Conservation (phyloP, 805 yeast genomes). For the Yamadazyma phyllophila region DNA sequence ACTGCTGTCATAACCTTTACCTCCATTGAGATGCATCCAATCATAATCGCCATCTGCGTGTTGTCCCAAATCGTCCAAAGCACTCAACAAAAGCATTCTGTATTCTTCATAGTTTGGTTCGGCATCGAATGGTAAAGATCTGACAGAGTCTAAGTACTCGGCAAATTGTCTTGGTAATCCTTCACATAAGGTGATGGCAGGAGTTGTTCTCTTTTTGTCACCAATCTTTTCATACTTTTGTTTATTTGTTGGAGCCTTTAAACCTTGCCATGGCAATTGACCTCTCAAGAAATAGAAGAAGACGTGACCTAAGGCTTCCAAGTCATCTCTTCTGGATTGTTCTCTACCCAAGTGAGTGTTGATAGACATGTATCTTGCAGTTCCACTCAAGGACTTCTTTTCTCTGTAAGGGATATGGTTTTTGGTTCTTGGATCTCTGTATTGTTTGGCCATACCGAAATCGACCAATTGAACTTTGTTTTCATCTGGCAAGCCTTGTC, state of each 20-base stretch:
- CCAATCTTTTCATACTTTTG: constrained; percentile 98
- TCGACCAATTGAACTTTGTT: constrained; percentile 88
- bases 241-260: constrained; percentile 96
- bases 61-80: constrained; percentile 56
- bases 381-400: constrained; percentile 92
- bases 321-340: constrained; percentile 93
- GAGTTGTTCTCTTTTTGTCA: constrained; percentile 88
- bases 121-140: constrained; percentile 88
- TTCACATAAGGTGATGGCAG: constrained; percentile 78
- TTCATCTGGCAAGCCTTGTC: constrained; percentile 80
- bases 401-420: constrained; percentile 96
- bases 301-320: constrained; percentile 95
- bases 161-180: constrained; percentile 93
- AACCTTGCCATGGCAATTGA: constrained; percentile 97
- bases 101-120: constrained; percentile 88
- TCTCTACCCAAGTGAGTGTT: constrained; percentile 97
- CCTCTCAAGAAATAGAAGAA: constrained; percentile 94
- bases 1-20: constrained; percentile 92
- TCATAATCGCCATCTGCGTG: constrained; percentile 86
- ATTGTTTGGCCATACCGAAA: constrained; percentile 98
- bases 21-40: constrained; percentile 96
- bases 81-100: constrained; percentile 57
- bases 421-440: constrained; percentile 93
- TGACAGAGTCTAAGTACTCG: constrained; percentile 82
- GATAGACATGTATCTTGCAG: constrained; percentile 98